These are phyloP conservation scores for Maudiozyma barnettii DNA, from an alignment of 805 yeast genomes.

Conservation along the genomic window DNA sequence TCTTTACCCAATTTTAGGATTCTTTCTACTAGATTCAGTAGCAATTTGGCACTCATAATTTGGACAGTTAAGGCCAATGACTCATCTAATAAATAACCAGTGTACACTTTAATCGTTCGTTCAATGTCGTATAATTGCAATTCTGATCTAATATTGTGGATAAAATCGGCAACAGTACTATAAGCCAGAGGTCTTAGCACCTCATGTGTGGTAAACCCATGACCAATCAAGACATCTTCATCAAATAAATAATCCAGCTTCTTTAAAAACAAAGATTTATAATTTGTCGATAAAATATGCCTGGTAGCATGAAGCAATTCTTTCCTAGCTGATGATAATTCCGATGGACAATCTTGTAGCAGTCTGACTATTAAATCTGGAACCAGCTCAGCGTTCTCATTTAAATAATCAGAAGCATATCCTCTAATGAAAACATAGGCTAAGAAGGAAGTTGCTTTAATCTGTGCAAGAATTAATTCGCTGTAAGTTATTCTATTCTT, in stretches of 20 bases:
- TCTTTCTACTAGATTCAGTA: conserved; percentile 80
- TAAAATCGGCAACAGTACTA: conserved; percentile 89
- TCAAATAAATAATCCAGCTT: conserved; percentile 79
- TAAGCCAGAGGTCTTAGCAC: conserved; percentile 88
- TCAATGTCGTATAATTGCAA: conserved; percentile 75
- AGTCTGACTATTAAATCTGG: conserved; percentile 83
- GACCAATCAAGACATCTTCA: conserved; percentile 81
- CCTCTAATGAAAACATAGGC: conserved; percentile 88
- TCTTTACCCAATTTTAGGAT: conserved; percentile 54
- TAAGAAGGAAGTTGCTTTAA: conserved; percentile 88
- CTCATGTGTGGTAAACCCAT: conserved; percentile 84
- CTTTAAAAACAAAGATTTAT: conserved; percentile 71
- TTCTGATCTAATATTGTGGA: conserved; percentile 83
- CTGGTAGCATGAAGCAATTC: conserved; percentile 90
- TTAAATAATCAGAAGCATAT: conserved; percentile 56
- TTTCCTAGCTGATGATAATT: conserved; percentile 80
- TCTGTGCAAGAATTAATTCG: conserved; percentile 86
- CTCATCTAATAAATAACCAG: conserved; percentile 70
- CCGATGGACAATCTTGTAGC: conserved; percentile 92
- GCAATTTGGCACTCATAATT: conserved; percentile 88
- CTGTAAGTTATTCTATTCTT: conserved; percentile 71
- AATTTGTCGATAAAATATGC: conserved; percentile 87
- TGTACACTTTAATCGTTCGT: conserved; percentile 76
- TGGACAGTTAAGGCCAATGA: conserved; percentile 83
- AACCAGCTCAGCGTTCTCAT: conserved; percentile 48